A percentile compares a stretch with the other conserved stretches of the same genome.
Conservation (phyloP, 306 rosid genomes). For the Cucurbita moschata region DNA sequence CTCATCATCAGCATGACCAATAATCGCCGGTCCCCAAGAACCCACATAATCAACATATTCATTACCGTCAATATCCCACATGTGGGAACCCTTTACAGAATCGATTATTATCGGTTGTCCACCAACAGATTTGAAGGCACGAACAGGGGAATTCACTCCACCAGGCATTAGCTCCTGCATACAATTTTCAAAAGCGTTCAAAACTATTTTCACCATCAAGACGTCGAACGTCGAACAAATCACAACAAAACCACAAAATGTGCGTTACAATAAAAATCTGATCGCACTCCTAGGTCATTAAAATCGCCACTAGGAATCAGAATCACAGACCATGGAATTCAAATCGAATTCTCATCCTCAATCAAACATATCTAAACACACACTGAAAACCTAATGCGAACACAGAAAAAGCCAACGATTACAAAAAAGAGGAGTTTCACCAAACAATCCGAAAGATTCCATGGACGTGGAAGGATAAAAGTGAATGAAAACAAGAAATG, state of each 20-base stretch:
- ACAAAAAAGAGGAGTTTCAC: not conserved
- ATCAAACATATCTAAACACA: not conserved
- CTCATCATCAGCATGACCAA: constrained; percentile 94
- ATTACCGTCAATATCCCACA: constrained; percentile 93
- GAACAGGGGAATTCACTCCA: constrained; percentile 91
- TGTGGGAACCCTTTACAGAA: constrained; percentile 74
- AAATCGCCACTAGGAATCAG: not conserved
- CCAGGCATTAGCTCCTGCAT: constrained; percentile 87
- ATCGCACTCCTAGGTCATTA: not conserved
- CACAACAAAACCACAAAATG: not conserved
- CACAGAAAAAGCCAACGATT: not conserved
- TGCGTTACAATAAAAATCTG: not conserved
- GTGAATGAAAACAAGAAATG: not conserved
- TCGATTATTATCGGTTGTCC: constrained; percentile 85
- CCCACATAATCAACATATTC: constrained; percentile 93
- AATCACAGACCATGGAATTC: not conserved
- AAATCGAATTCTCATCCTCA: not conserved
- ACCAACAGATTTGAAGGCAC: constrained; percentile 89
- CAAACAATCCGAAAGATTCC: not conserved
- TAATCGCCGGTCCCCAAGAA: constrained; percentile 98
- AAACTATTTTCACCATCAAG: not conserved
- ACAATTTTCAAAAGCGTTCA: not conserved
- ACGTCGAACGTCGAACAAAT: not conserved
- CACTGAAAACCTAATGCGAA: not conserved
- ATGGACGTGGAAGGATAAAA: not conserved